Base-by-base conservation (phyloP, 371 early-diverging fungal genomes). In the Mortierella sp. region DNA sequence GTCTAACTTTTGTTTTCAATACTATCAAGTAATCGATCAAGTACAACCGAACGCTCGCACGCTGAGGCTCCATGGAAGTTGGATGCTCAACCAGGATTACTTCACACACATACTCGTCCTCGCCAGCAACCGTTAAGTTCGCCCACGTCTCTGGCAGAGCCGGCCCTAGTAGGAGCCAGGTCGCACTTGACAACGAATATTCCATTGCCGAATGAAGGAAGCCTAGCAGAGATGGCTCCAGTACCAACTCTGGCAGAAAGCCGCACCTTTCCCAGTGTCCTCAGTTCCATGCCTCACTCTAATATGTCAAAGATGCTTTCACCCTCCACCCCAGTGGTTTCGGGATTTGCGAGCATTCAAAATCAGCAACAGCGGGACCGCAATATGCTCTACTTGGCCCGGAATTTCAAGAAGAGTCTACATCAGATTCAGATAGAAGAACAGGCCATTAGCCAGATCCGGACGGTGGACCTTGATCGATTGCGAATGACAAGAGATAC, bases 391-490 rank as follows among this genome's bases (percentile, higher is more conserved):
- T 47, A 72, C 57, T 46, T 52, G 57, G 71, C 68, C 16, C 57
- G 70, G 19, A 68, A 74, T 26, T 68, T 64, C 56, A 74, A 80
- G 55, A 80, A 74, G 60, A 64, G 79, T 52, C 45, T 82, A 25
- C 60, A 68, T 15, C 74, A 82, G 71, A 82, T 82, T 44, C 82
- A 79, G 51, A 62, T 74, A 11, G 79, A 79, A 57, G 79, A 81
- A 26, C 74, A 68, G 37, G 79, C 79, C 0, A 19, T 76, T 43
- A 55, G 28, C 12, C 66, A 67, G 55, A 47, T 81, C 44, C 60
- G 73, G 21, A 11, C 44, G 16, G 61, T 55, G 56, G 50, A 46
- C 6, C 58, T 79, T 4, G 70, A 69, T 9, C 62, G 70, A n/a
- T 57, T 70, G 16, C 69, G 61, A 21, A 46, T 29, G 57, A 18